These are phyloP conservation scores for Prunus kanzakura DNA, from an alignment of 306 rosid species.

Conservation along the genomic window DNA sequence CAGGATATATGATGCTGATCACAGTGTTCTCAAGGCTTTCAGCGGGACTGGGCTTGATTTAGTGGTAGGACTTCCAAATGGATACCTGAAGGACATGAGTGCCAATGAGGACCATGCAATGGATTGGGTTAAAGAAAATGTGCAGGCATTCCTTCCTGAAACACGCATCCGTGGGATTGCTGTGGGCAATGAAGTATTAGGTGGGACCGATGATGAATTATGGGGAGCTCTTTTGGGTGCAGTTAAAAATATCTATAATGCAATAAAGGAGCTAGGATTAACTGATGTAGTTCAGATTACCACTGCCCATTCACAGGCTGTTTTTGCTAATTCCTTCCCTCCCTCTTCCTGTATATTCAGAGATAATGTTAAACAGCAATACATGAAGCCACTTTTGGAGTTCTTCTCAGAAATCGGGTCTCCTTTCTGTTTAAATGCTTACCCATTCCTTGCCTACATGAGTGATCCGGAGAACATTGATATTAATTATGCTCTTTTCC, in stretches of 20 bases:
- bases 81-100: constrained; percentile 64
- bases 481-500: constrained; percentile 87
- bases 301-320: constrained; percentile 78
- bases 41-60: constrained; percentile 85
- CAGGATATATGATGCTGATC: constrained; percentile 85
- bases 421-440: constrained; percentile 94
- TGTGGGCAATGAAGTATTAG: constrained; percentile 84
- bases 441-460: constrained; percentile 70
- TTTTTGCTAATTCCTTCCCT: constrained; percentile 72
- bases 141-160: constrained; percentile 71
- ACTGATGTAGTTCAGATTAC: constrained; percentile 59
- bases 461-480: constrained; percentile 69
- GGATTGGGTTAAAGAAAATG: constrained; percentile 87
- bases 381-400: constrained; percentile 84
- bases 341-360: constrained; percentile 83
- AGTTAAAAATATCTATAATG: constrained; percentile 70
- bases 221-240: constrained; percentile 75
- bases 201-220: constrained; percentile 46
- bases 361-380: constrained; percentile 58
- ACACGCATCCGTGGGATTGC: constrained; percentile 82
- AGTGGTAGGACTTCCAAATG: constrained; percentile 78
- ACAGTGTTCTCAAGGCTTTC: constrained; percentile 80
- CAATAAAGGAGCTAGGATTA: constrained; percentile 54
- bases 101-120: constrained; percentile 69
- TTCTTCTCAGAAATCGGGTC: constrained; percentile 81